Evolutionary conservation across 202 grass and related monocot species (phyloP).

Genomic region (Schoenoplectus triqueter): DNA sequence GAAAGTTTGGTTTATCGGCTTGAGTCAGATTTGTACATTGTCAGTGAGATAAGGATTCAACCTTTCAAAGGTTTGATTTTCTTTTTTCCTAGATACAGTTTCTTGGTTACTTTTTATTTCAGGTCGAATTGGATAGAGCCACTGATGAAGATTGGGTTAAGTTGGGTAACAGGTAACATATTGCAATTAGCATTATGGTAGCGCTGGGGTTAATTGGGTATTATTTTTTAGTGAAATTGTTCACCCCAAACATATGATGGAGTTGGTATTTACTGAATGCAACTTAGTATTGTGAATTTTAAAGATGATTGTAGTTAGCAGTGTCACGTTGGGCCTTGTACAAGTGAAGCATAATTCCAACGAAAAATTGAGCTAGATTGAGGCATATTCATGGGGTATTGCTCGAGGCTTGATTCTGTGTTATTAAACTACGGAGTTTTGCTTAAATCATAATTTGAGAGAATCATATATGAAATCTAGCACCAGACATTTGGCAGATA

Average conservation of each 20-base stretch:
- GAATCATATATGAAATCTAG: neutral
- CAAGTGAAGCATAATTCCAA: neutral
- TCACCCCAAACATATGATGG: neutral
- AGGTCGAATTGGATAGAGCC: neutral
- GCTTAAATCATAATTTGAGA: neutral
- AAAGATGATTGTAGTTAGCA: slow-evolving; percentile 16
- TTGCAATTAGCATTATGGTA: neutral
- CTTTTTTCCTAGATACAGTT: neutral
- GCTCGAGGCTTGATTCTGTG: neutral
- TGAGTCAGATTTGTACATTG: slow-evolving; percentile 49
- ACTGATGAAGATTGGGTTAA: neutral
- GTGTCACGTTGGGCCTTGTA: neutral
- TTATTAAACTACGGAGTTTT: neutral
- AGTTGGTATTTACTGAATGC: neutral
- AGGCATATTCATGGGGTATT: neutral
- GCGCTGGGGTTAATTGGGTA: neutral
- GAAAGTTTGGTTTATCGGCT: slow-evolving; percentile 67
- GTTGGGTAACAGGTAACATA: neutral
- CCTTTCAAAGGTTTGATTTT: slow-evolving; percentile 69
- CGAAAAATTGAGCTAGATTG: neutral
- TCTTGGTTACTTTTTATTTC: neutral
- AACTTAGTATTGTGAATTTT: neutral
- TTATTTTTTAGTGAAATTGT: slow-evolving; percentile 13
- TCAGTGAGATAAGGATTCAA: slow-evolving; percentile 67
- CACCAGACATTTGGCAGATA: neutral